Evolutionary conservation across 2,329 filamentous ascomycete species (phyloP).

Genomic region (Ampelomyces quisqualis): DNA sequence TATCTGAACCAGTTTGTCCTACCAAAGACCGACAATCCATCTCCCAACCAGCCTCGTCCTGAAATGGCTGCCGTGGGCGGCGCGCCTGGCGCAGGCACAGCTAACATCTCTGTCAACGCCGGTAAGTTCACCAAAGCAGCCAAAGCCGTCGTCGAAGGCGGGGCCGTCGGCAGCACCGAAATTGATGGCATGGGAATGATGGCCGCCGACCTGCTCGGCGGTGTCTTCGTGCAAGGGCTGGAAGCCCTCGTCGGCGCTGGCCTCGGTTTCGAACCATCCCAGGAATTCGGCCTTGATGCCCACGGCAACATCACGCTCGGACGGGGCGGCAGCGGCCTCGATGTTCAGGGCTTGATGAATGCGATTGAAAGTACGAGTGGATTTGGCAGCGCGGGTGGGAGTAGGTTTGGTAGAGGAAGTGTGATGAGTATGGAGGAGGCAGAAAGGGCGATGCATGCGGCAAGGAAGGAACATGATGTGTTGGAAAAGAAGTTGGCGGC

Average conservation of each 20-base stretch:
- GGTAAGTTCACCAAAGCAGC: constrained; percentile 39
- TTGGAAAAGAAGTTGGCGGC: constrained; percentile 40
- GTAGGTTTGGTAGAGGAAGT: constrained; percentile 22
- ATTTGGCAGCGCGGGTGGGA: constrained; percentile 9
- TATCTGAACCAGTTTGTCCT: constrained; percentile 43
- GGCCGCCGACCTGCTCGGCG: constrained; percentile 35
- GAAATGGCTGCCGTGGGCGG: constrained; percentile 43
- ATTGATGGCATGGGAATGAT: constrained; percentile 41
- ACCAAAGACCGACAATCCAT: constrained; percentile 38
- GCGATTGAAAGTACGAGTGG: constrained; percentile 23
- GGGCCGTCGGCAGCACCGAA: constrained; percentile 31
- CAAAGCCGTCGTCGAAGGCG: constrained; percentile 38
- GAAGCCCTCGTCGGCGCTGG: constrained; percentile 40
- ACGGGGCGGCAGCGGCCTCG: constrained; percentile 3
- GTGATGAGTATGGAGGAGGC: constrained; percentile 41
- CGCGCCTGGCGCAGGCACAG: constrained; percentile 33
- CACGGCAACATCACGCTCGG: constrained; percentile 25
- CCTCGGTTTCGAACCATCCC: constrained; percentile 25
- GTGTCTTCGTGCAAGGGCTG: constrained; percentile 39
- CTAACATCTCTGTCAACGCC: constrained; percentile 32
- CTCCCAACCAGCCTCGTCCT: constrained; percentile 33
- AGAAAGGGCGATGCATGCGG: constrained; percentile 38
- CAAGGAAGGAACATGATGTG: constrained; percentile 40
- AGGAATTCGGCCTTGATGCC: constrained; percentile 26
- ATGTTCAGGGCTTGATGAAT: constrained; percentile 27